phyloP scores from a whole-genome alignment of 306 rosid genomes.

The Senna siamea region DNA sequence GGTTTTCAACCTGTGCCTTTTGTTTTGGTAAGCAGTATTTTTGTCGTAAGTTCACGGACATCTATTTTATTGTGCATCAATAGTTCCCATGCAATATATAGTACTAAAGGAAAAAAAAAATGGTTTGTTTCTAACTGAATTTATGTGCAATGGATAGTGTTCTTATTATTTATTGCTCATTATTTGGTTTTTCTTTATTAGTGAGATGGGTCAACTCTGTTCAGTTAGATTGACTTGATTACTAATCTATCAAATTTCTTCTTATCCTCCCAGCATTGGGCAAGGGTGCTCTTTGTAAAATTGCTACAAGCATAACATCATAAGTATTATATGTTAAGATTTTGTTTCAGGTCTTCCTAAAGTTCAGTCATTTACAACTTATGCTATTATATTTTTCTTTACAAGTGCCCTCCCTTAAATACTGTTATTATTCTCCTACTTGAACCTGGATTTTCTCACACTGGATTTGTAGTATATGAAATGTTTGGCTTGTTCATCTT shows the following conservation, averaged over 20 bases:
- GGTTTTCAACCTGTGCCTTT: no score
- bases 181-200: neutral
- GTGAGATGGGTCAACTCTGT: neutral
- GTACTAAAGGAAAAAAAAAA: neutral
- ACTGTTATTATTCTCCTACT: neutral
- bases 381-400: no score
- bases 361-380: no score
- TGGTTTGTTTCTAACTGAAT: neutral
- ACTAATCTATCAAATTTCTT: neutral
- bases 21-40: no score
- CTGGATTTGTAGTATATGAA: neutral
- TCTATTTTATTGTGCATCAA: neutral
- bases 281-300: neutral
- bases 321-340: neutral
- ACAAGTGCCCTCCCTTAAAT: neutral
- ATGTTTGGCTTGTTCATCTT: neutral
- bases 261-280: neutral
- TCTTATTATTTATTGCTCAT: neutral
- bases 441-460: neutral
- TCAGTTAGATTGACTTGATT: neutral
- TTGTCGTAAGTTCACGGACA: no score
- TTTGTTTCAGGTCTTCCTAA: neutral
- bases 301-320: neutral
- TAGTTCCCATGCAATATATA: neutral
- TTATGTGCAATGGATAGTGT: neutral